phyloP scores from a whole-genome alignment of 768 basidiomycete species.

The Phallus indusiatus region DNA sequence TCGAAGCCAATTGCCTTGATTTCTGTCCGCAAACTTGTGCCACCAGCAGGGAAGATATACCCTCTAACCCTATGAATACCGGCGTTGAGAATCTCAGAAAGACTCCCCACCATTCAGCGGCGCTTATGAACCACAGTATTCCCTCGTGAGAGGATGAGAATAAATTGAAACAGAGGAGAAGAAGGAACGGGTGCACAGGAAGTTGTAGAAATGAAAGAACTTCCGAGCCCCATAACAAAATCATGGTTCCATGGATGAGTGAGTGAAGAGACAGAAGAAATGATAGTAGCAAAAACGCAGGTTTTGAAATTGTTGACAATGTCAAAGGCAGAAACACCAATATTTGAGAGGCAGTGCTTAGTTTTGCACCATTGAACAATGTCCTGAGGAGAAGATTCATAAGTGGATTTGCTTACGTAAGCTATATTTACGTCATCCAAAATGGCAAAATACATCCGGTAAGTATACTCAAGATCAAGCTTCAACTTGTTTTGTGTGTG shows the following conservation, averaged over 20 bases:
- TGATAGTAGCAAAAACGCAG: conserved; percentile 75
- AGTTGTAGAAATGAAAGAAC: conserved; percentile 72
- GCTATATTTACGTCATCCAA: too few species aligned
- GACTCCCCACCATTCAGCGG: conserved; percentile 64
- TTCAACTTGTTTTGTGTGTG: too few species aligned
- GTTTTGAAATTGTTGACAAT: conserved; percentile 68
- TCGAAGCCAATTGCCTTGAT: conserved; percentile 61
- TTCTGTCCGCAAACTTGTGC: conserved; percentile 74
- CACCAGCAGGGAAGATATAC: conserved; percentile 74
- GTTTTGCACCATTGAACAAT: conserved; percentile 11
- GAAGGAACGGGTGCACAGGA: conserved; percentile 78
- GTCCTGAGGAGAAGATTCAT: conserved; percentile 1
- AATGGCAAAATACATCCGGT: neutral
- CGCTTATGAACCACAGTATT: conserved; percentile 38
- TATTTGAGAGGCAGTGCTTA: conserved; percentile 73
- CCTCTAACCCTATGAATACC: conserved; percentile 73
- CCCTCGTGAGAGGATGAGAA: conserved; percentile 41
- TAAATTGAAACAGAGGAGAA: conserved; percentile 79
- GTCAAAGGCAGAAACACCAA: conserved; percentile 78
- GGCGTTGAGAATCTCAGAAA: conserved; percentile 64
- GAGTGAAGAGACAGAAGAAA: conserved; percentile 68
- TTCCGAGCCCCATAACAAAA: conserved; percentile 60
- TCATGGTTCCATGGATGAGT: conserved; percentile 73
- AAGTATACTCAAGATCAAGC: too few species aligned
- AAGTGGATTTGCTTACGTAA: too few species aligned